A percentile compares a stretch with the other conserved stretches of the same genome.
phyloP scores from a whole-genome alignment of 805 yeast genomes.

The Saccharomyces jurei region DNA sequence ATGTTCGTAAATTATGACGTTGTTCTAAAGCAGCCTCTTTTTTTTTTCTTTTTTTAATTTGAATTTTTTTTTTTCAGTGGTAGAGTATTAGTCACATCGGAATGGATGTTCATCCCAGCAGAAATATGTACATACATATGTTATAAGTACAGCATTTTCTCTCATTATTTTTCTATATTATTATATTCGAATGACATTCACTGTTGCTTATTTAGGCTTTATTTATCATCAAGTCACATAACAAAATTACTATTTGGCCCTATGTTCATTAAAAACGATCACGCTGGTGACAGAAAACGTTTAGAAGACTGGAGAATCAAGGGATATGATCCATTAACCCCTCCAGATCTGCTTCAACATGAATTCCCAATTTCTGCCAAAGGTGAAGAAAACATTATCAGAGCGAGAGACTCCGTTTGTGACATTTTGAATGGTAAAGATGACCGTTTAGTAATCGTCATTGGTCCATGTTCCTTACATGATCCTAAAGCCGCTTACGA shows the following conservation, averaged over 20 bases:
- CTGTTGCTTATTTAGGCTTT: not conserved
- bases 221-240: not conserved
- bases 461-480: conserved; percentile 96
- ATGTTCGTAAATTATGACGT: not conserved
- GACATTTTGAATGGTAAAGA: conserved; percentile 71
- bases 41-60: not conserved
- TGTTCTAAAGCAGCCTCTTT: not conserved
- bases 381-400: conserved; percentile 54
- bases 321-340: conserved; percentile 92
- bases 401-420: conserved; percentile 70
- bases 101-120: not conserved
- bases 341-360: conserved; percentile 87
- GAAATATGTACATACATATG: not conserved
- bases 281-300: conserved; percentile 75
- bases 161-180: not conserved
- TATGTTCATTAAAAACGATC: conserved; percentile 81
- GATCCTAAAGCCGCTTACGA: conserved; percentile 90
- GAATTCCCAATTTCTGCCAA: conserved; percentile 63
- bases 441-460: conserved; percentile 79
- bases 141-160: not conserved
- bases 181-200: not conserved
- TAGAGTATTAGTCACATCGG: not conserved
- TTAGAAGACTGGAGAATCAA: conserved; percentile 70
- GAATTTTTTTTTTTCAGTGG: not conserved
- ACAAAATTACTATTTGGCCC: conserved; percentile 12